A percentile compares a stretch with the other conserved stretches of the same genome.
phyloP scores from a whole-genome alignment of 1,284 basidiomycete genomes.

The Cutaneotrichosporon cyanovorans region DNA sequence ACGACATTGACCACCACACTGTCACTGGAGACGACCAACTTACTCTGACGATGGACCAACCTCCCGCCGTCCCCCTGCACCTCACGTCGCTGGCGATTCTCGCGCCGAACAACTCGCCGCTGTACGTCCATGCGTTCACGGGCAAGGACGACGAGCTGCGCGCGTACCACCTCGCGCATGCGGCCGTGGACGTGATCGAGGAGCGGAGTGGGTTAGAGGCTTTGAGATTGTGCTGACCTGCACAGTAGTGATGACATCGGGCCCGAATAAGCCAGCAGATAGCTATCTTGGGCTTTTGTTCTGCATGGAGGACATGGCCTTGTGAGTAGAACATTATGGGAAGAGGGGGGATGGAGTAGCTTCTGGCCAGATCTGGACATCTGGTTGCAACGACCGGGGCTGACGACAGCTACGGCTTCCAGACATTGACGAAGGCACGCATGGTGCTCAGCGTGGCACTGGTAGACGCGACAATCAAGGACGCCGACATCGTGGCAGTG shows the following conservation, averaged over 20 bases:
- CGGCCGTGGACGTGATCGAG: slow-evolving; percentile 44
- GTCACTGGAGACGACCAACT: not conserved
- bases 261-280: slow-evolving; percentile 40
- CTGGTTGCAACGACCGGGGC: not conserved
- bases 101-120: slow-evolving; percentile 39
- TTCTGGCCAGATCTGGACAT: not conserved
- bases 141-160: slow-evolving; percentile 38
- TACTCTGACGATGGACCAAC: slow-evolving; percentile 21
- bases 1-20: not conserved
- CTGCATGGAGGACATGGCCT: slow-evolving; percentile 46
- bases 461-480: slow-evolving; percentile 46
- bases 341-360: not conserved
- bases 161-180: slow-evolving; percentile 44
- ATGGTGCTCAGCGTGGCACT: slow-evolving; percentile 43
- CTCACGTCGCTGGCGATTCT: slow-evolving; percentile 42
- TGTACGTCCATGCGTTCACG: slow-evolving; percentile 44
- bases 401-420: slow-evolving; percentile 42
- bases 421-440: slow-evolving; percentile 39
- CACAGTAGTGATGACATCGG: slow-evolving; percentile 41
- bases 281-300: slow-evolving; percentile 44
- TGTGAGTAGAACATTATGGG: slow-evolving; percentile 34
- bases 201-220: slow-evolving; percentile 41
- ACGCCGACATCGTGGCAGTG: slow-evolving; percentile 44
- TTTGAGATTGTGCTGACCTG: slow-evolving; percentile 2
- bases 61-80: slow-evolving; percentile 36